Evolutionary conservation across 768 basidiomycete genomes (phyloP).

Genomic region (Tubosaeta sp.): DNA sequence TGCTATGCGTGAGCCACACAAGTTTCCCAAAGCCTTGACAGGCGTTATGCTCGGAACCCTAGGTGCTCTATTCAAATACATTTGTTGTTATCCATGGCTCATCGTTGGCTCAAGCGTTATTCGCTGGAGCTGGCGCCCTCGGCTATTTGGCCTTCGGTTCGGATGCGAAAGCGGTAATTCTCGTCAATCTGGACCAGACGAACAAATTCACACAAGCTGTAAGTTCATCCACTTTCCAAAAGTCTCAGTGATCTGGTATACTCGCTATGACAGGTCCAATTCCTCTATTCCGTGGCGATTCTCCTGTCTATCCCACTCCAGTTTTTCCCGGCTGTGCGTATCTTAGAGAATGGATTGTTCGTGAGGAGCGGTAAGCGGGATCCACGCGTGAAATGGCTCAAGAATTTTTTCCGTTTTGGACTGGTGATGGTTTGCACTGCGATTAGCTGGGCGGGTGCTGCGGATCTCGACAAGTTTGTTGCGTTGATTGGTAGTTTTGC

Average conservation of each 20-base stretch:
- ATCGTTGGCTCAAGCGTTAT: slow-evolving; percentile 51
- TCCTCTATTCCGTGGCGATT: slow-evolving; percentile 90
- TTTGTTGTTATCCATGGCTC: slow-evolving; percentile 1
- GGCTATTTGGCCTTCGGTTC: slow-evolving; percentile 88
- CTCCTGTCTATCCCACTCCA: slow-evolving; percentile 89
- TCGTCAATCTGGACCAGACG: slow-evolving; percentile 85
- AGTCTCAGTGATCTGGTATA: not conserved
- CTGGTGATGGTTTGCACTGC: slow-evolving; percentile 77
- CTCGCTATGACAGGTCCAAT: slow-evolving; percentile 53
- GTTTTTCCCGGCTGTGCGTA: slow-evolving; percentile 96
- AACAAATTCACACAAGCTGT: slow-evolving; percentile 88
- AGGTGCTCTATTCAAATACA: slow-evolving; percentile 36
- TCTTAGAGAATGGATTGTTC: slow-evolving; percentile 95
- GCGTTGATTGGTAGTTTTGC: slow-evolving; percentile 91
- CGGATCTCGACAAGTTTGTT: slow-evolving; percentile 94
- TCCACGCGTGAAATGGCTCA: slow-evolving; percentile 86
- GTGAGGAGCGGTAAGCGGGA: slow-evolving; percentile 81
- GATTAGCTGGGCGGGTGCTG: slow-evolving; percentile 78
- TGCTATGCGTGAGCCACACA: slow-evolving; percentile 91
- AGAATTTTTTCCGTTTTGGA: slow-evolving; percentile 82
- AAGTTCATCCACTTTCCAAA: slow-evolving; percentile 30
- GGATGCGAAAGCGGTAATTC: slow-evolving; percentile 86
- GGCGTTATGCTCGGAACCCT: slow-evolving; percentile 89
- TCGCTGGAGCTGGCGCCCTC: slow-evolving; percentile 83
- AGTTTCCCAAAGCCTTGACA: slow-evolving; percentile 84